Conservation (phyloP, 2,329 filamentous ascomycete genomes). For the Stachybotrys elegans region DNA sequence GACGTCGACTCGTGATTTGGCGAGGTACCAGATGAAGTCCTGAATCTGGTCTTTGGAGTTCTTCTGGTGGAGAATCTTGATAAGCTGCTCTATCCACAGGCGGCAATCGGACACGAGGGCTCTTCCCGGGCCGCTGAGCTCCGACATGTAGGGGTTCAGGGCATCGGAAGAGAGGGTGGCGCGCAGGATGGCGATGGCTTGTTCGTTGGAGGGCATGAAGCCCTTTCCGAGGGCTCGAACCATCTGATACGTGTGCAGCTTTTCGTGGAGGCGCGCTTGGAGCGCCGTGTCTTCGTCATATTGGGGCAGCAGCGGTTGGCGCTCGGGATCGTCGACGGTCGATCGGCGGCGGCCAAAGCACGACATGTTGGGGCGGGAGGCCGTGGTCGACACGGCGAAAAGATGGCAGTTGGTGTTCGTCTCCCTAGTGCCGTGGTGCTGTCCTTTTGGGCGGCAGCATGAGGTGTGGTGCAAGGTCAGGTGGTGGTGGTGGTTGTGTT, state of each 20-base stretch:
- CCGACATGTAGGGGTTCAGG: slow-evolving; percentile 63
- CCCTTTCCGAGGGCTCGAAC: slow-evolving; percentile 73
- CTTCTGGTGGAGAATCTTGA: slow-evolving; percentile 77
- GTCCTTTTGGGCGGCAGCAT: too few species aligned
- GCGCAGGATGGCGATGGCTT: slow-evolving; percentile 73
- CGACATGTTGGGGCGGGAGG: slow-evolving; percentile 42
- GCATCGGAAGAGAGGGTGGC: slow-evolving; percentile 73
- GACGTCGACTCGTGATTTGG: slow-evolving; percentile 59
- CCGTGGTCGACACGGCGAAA: neutral
- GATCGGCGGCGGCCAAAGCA: slow-evolving; percentile 57
- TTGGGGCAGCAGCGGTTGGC: slow-evolving; percentile 73
- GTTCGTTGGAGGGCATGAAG: slow-evolving; percentile 89
- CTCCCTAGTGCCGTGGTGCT: neutral
- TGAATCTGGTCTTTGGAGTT: slow-evolving; percentile 83
- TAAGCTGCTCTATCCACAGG: slow-evolving; percentile 72
- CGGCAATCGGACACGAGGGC: slow-evolving; percentile 67
- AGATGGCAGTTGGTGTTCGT: neutral
- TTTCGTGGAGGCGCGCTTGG: slow-evolving; percentile 76
- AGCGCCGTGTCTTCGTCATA: slow-evolving; percentile 77
- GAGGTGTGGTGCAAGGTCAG: neutral
- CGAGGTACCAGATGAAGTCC: slow-evolving; percentile 82
- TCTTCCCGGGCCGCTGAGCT: slow-evolving; percentile 73
- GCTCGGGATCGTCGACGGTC: slow-evolving; percentile 50
- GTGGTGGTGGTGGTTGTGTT: neutral
- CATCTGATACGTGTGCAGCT: slow-evolving; percentile 93